These are phyloP conservation scores for Xylaria bambusicola DNA, from an alignment of 495 filamentous ascomycete species.

Conservation along the genomic window DNA sequence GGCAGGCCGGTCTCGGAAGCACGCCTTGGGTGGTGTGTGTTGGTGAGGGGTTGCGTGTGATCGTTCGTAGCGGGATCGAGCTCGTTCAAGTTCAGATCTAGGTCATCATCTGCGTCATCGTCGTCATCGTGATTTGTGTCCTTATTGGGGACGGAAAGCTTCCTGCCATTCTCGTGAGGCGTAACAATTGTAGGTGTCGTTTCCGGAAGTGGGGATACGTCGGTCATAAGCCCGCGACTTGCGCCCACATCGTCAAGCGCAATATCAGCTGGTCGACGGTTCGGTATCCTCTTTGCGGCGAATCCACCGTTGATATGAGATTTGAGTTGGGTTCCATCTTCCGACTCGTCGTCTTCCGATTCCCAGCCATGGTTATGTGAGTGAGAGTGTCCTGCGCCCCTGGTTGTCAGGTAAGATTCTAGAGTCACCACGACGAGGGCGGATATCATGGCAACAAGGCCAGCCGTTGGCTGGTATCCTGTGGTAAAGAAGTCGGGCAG, in stretches of 20 bases:
- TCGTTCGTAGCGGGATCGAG: constrained; percentile 40
- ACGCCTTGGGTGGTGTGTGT: constrained; percentile 23
- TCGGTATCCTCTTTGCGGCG: constrained; percentile 25
- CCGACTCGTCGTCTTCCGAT: constrained; percentile 38
- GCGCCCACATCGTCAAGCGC: constrained; percentile 46
- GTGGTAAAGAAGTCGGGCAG: constrained; percentile 73
- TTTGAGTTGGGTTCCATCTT: constrained; percentile 24
- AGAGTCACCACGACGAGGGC: constrained; percentile 73
- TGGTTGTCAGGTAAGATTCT: constrained; percentile 72
- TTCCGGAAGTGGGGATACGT: constrained; percentile 50
- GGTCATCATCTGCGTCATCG: constrained; percentile 45
- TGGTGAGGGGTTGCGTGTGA: constrained; percentile 28
- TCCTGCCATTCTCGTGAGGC: constrained; percentile 17
- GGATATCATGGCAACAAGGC: constrained; percentile 74
- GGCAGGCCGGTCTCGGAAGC: constrained; percentile 26
- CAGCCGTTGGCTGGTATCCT: constrained; percentile 73
- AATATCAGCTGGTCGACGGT: constrained; percentile 42
- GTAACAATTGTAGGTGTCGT: constrained; percentile 35
- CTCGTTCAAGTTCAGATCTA: constrained; percentile 56
- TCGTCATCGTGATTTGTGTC: constrained; percentile 22
- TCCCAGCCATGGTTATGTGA: constrained; percentile 39
- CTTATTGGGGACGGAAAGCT: constrained; percentile 9
- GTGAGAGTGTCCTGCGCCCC: constrained; percentile 57
- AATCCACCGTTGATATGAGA: constrained; percentile 23
- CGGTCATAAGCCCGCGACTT: constrained; percentile 48